Conservation (phyloP, 1,284 basidiomycete species). For the Cutaneotrichosporon curvatum region DNA sequence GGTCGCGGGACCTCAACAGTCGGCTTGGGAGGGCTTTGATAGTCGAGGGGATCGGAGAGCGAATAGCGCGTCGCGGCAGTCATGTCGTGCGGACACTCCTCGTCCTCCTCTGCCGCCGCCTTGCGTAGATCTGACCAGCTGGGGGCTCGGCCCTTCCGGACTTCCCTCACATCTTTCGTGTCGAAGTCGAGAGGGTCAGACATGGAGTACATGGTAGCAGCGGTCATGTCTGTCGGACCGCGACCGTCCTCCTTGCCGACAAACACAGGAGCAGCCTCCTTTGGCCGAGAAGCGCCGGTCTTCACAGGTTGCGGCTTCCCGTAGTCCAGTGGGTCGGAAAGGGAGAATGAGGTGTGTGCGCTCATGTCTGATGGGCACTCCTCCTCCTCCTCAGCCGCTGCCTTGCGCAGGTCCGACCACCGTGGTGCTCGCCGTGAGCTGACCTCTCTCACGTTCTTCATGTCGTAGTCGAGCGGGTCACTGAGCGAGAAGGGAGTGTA, state of each 20-base stretch:
- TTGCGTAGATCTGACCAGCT: too few relatives aligned
- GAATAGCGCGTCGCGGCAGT: constrained; percentile 1
- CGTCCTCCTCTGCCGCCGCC: background rate
- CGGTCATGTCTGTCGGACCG: background rate
- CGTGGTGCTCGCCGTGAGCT: too few relatives aligned
- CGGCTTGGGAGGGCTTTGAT: background rate
- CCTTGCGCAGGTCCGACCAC: too few relatives aligned
- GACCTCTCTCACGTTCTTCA: too few relatives aligned
- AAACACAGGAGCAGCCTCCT: too few relatives aligned
- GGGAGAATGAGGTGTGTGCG: background rate
- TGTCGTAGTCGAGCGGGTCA: too few relatives aligned
- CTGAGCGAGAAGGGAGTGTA: too few relatives aligned
- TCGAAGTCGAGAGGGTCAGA: constrained; percentile 1
- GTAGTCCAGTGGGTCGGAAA: constrained; percentile 1
- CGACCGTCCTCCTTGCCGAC: too few relatives aligned
- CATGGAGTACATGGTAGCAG: constrained; percentile 1
- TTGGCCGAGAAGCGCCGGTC: too few relatives aligned
- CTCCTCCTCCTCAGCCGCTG: background rate
- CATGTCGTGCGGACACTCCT: constrained; percentile 4
- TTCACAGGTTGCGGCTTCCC: background rate
- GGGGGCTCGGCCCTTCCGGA: too few relatives aligned
- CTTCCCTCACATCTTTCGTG: background rate
- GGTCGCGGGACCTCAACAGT: background rate
- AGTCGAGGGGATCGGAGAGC: constrained; percentile 4
- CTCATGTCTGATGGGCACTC: constrained; percentile 3